Base-by-base conservation (phyloP, 805 yeast species). In the Candida loeiensis region DNA sequence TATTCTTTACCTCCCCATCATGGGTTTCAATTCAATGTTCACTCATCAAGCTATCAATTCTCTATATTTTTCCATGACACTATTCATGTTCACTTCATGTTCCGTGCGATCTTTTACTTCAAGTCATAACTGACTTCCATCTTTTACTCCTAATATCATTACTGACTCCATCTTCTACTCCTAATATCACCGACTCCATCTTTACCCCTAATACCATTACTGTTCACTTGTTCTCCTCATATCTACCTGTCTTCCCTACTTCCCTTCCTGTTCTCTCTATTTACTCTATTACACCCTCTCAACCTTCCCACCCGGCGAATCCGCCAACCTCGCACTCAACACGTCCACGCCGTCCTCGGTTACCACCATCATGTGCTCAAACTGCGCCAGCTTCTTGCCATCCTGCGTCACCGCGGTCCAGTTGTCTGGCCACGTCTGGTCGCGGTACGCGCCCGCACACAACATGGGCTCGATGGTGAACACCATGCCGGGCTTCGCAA, bases 401-500 rank as follows among this genome's bases (percentile, higher is more conserved):
- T 93, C 99, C 29, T 80, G 80, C 13, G 99, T 93, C 13, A 79
- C 77, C 1, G 95, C 79, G 4, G 99, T 93, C 99, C 99, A 93
- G 62, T 87, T 85, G 62, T 93, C 99, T 2, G 99, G 99, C 99
- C 99, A 93, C 41, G 80, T 71, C 44, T 76, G 64, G 62, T 90
- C 98, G 55, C 77, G 77, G 68, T 77, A 83, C 0, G 83, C 68
- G 6, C 99, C 99, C 48, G 80, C 69, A 58, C 87, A 85, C 50
- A 93, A 77, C 99, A 93, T 93, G 34, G 99, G 99, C 66, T 93
- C 99, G 43, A 93, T 87, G 16, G 99, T 93, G 71, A 93, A 93
- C 11, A 86, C 88, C 83, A 90, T 85, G 16, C 99, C 99, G 16
- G 96, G 91, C 60, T 87, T 87, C 69, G 93, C 90, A 33, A 87